Evolutionary conservation across 2,329 filamentous ascomycete genomes (phyloP), one percentile per base, ranked within the genome.

Genomic region (Xylariaceae sp.): DNA sequence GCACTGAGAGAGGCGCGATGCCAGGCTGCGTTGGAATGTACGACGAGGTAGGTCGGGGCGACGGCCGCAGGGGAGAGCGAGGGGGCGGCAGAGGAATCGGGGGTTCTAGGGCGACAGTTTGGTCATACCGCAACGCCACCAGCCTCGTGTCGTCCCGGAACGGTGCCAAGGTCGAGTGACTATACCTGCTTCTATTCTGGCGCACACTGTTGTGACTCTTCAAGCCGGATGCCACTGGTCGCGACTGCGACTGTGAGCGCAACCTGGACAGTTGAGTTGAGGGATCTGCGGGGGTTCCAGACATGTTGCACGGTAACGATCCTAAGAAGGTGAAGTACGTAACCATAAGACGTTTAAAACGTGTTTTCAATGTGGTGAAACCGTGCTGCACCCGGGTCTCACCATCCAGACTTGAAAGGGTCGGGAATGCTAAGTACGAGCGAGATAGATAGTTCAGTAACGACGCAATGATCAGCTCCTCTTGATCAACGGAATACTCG

Each of bases 101-200:
- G 43, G 73, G 73, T 57, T 74, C 70, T 33, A 73, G 73, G 50
- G 73, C 69, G 35, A 70, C 62, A 24, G 74, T 76, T 59, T 80
- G 70, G 54, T 82, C 78, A 62, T 82, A 81, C 41, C 74, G 72
- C 39, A 81, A 54, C 33, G 69, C 70, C 42, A 80, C 66, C 50
- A 80, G 57, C 48, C 59, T 62, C 29, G 65, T 60, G 50, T 75
- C 73, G 52, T 72, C 69, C 43, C 68, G 64, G 52, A 74, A 67
- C 16, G 64, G 55, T 24, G 55, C 50, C 40, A 60, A 52, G 44
- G 59, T 48, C 14, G 67, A 57, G 45, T 30, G 43, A 15, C 61
- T 60, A 47, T 56, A 60, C 52, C 3, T 23, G 12, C 17, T 12
- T 16, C 33, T 47, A 19, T 57, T 68, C 48, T 64, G 59, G 49